Evolutionary conservation across 108 stramenopile species (phyloP).

Genomic region (Nannochloropsis oceanica): DNA sequence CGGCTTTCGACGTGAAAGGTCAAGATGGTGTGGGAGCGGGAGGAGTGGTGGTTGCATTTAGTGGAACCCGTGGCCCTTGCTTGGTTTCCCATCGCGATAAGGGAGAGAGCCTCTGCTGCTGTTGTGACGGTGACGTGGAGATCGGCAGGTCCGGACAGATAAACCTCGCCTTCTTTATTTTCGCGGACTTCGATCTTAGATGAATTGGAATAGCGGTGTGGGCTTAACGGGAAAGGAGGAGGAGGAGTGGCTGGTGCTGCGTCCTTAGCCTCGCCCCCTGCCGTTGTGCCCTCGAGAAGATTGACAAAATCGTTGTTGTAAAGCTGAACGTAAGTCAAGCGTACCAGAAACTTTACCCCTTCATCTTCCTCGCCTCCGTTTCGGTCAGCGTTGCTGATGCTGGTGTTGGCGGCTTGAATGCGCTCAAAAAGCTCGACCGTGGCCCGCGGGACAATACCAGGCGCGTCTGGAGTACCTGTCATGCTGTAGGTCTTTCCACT

Average conservation of each 20-base stretch:
- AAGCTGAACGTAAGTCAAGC: constrained; percentile 40
- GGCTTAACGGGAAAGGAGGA: not conserved
- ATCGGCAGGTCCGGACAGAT: constrained; percentile 21
- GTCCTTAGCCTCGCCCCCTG: not conserved
- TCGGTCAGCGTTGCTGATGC: not conserved
- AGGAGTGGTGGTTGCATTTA: constrained; percentile 39
- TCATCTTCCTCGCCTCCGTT: not conserved
- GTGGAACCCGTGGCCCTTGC: constrained; percentile 33
- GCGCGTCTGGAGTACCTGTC: constrained; percentile 27
- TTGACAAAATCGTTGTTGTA: constrained; percentile 45
- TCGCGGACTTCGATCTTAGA: constrained; percentile 38
- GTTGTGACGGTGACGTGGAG: constrained; percentile 39
- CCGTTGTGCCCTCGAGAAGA: constrained; percentile 17
- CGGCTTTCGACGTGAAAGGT: constrained; percentile 38
- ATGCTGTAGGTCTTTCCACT: constrained; percentile 39
- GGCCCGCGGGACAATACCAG: constrained; percentile 35
- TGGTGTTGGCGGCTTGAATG: not conserved
- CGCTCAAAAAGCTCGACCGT: constrained; percentile 19
- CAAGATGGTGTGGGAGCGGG: constrained; percentile 43
- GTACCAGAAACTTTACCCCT: constrained; percentile 36
- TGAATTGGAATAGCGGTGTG: not conserved
- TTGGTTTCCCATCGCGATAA: constrained; percentile 23
- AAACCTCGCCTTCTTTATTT: constrained; percentile 23
- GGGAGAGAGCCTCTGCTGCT: constrained; percentile 29
- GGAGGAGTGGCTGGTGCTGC: not conserved